A percentile compares a stretch with the other conserved stretches of the same genome.
These are phyloP conservation scores for Alternaria ethzedia DNA, from an alignment of 2,329 filamentous ascomycete genomes.

Conservation along the genomic window DNA sequence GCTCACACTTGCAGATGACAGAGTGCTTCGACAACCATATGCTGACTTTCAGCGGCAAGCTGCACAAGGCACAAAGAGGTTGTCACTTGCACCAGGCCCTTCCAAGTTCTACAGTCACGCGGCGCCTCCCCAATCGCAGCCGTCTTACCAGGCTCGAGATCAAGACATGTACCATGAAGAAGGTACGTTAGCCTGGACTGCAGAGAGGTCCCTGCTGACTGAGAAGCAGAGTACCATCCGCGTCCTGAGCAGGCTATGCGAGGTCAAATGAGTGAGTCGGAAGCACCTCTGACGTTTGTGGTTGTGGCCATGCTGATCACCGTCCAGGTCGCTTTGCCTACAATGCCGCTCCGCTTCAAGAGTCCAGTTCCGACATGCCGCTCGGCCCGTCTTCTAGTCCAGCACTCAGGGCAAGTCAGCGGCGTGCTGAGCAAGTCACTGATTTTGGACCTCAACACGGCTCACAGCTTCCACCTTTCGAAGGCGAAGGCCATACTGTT, in stretches of 20 bases:
- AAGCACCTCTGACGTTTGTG: not conserved
- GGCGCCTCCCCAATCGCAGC: constrained; percentile 9
- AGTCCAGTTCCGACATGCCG: constrained; percentile 41
- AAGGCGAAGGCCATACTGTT: not conserved
- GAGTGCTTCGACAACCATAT: constrained; percentile 40
- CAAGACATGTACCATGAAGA: not conserved
- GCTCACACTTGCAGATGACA: constrained; percentile 40
- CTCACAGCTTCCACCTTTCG: not conserved
- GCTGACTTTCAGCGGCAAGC: constrained; percentile 45
- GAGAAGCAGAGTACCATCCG: constrained; percentile 1
- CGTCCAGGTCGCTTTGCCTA: constrained; percentile 31
- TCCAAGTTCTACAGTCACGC: constrained; percentile 14
- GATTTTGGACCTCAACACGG: not conserved
- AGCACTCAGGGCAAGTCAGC: constrained; percentile 45
- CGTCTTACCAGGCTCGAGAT: not conserved
- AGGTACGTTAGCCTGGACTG: not conserved
- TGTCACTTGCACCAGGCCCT: constrained; percentile 44
- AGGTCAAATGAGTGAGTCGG: constrained; percentile 12
- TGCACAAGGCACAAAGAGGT: constrained; percentile 40
- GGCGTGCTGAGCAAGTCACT: constrained; percentile 22
- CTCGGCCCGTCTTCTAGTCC: constrained; percentile 49
- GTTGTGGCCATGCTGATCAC: not conserved
- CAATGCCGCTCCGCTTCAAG: constrained; percentile 17
- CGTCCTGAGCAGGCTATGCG: constrained; percentile 2
- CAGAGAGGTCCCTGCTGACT: not conserved